phyloP scores from a whole-genome alignment of 2,329 filamentous ascomycete genomes.

The Stagonosporopsis tanaceti region DNA sequence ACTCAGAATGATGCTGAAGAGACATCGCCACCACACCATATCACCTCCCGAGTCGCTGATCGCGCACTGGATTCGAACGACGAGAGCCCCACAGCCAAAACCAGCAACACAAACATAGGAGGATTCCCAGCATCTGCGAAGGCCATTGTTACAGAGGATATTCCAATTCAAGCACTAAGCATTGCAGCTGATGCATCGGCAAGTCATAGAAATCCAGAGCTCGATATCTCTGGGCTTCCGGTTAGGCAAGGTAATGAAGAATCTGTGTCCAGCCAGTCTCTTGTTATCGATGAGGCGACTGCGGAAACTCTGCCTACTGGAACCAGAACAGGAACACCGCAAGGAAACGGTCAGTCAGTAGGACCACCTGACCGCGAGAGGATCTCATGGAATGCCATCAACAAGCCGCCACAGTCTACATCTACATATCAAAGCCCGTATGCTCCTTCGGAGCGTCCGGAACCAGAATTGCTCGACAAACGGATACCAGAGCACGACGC shows the following conservation, averaged over 20 bases:
- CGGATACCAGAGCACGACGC: not conserved
- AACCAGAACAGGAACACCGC: not conserved
- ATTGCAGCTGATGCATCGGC: not conserved
- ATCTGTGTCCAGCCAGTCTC: not conserved
- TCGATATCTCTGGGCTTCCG: not conserved
- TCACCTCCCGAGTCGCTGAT: not conserved
- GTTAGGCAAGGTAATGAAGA: not conserved
- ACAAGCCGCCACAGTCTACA: constrained; percentile 11
- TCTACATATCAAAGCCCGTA: constrained; percentile 32
- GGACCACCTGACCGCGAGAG: not conserved
- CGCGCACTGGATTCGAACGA: not conserved
- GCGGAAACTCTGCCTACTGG: not conserved
- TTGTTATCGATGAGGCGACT: not conserved
- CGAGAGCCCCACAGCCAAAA: not conserved
- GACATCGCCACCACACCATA: not conserved
- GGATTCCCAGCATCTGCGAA: too few relatives aligned
- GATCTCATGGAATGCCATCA: constrained; percentile 30
- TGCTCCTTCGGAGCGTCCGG: constrained; percentile 5
- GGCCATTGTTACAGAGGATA: not conserved
- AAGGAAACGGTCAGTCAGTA: not conserved
- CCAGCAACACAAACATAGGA: not conserved
- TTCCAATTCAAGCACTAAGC: not conserved
- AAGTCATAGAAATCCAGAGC: too few relatives aligned
- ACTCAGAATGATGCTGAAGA: not conserved
- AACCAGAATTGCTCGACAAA: not conserved